Evolutionary conservation across 2,329 filamentous ascomycete species (phyloP).

Genomic region (Thelonectria discophora): DNA sequence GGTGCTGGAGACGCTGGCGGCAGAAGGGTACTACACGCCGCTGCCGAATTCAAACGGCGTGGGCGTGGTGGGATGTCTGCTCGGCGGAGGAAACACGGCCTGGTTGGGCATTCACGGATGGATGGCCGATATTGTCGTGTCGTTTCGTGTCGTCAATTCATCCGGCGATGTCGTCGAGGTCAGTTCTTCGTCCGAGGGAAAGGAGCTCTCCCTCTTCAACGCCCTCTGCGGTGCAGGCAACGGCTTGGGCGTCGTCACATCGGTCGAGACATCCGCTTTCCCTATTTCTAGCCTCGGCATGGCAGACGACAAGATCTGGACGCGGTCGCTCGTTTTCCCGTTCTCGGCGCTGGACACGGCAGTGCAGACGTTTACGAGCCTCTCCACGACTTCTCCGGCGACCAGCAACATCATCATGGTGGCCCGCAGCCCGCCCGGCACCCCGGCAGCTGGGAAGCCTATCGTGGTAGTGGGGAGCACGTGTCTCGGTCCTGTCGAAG

Average conservation of each 20-base stretch:
- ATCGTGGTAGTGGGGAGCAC: slow-evolving; percentile 39
- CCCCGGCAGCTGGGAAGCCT: slow-evolving; percentile 42
- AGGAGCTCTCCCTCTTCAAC: slow-evolving; percentile 43
- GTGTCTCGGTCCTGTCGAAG: slow-evolving; percentile 38
- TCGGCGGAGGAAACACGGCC: slow-evolving; percentile 42
- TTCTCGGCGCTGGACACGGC: slow-evolving; percentile 33
- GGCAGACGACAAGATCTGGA: slow-evolving; percentile 45
- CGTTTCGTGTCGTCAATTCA: slow-evolving; percentile 42
- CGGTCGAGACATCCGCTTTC: slow-evolving; percentile 39
- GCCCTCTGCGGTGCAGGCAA: slow-evolving; percentile 47
- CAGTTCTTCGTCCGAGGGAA: slow-evolving; percentile 17
- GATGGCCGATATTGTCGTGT: slow-evolving; percentile 45
- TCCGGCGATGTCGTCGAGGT: slow-evolving; percentile 29
- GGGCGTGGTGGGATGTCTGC: slow-evolving; percentile 40
- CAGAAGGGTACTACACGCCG: slow-evolving; percentile 45
- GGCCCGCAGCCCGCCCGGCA: slow-evolving; percentile 41
- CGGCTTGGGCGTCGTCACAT: slow-evolving; percentile 46
- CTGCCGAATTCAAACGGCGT: slow-evolving; percentile 42
- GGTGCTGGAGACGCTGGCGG: slow-evolving; percentile 35
- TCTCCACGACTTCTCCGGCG: slow-evolving; percentile 31
- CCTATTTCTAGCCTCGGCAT: slow-evolving; percentile 41
- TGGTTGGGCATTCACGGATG: slow-evolving; percentile 46
- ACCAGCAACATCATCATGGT: slow-evolving; percentile 38
- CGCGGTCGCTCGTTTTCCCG: slow-evolving; percentile 43
- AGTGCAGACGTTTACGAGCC: slow-evolving; percentile 31